Evolutionary conservation across 345 rosid genomes (phyloP).

Genomic region (Salix purpurea): DNA sequence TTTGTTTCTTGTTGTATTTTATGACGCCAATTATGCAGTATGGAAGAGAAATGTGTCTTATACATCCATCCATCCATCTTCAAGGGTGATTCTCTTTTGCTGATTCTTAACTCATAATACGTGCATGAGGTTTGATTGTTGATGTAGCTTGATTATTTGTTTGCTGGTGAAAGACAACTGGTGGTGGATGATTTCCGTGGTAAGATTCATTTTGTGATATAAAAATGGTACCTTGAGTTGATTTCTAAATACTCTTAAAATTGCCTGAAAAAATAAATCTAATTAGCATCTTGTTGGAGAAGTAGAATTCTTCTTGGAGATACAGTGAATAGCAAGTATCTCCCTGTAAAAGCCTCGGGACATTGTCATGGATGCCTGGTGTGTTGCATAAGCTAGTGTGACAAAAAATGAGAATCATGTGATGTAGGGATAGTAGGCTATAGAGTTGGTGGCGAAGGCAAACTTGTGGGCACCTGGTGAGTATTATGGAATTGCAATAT

Average conservation of each 20-base stretch:
- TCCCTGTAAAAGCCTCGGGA: not conserved
- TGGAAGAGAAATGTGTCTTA: not conserved
- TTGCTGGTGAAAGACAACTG: not conserved
- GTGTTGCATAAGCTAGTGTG: not conserved
- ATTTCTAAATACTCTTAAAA: not conserved
- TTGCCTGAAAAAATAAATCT: not conserved
- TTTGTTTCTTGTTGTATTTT: not conserved
- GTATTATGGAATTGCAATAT: not conserved
- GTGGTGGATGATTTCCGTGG: not conserved
- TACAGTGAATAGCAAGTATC: not conserved
- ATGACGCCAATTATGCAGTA: not conserved
- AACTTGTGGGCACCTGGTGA: not conserved
- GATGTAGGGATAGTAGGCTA: not conserved
- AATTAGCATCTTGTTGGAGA: not conserved
- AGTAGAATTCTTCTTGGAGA: not conserved
- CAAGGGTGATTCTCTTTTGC: not conserved
- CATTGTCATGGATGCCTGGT: not conserved
- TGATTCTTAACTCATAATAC: not conserved
- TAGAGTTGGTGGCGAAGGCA: not conserved
- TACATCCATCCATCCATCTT: not conserved
- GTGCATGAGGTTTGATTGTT: not conserved
- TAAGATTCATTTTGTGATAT: not conserved
- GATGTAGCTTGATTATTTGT: not conserved
- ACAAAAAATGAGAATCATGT: not conserved
- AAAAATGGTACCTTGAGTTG: not conserved